phyloP scores from a whole-genome alignment of 2,329 filamentous ascomycete genomes.

The Sordariomycetes sp. region DNA sequence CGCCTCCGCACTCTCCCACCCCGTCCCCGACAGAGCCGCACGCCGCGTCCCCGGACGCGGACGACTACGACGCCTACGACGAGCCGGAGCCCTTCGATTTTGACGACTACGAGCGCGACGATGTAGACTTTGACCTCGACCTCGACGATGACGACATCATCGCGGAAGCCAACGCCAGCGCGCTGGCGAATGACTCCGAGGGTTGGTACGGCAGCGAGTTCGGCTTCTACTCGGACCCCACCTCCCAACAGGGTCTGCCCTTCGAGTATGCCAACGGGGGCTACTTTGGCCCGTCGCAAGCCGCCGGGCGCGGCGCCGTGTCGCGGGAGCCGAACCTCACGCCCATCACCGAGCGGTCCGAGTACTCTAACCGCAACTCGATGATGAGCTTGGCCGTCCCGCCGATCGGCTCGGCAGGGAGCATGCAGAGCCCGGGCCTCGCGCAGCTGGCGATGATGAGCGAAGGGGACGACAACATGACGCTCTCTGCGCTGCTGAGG shows the following conservation, averaged over 20 bases:
- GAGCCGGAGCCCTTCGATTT: slow-evolving; percentile 19
- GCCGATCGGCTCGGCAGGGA: slow-evolving; percentile 25
- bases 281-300: slow-evolving; percentile 71
- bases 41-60: slow-evolving; percentile 2
- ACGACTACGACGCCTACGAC: slow-evolving; percentile 6
- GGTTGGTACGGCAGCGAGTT: slow-evolving; percentile 96
- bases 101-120: slow-evolving; percentile 49
- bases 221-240: slow-evolving; percentile 70
- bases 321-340: slow-evolving; percentile 85
- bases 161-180: slow-evolving; percentile 88
- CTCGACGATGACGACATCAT: slow-evolving; percentile 84
- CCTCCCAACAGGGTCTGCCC: slow-evolving; percentile 24
- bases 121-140: slow-evolving; percentile 30
- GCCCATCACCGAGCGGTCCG: slow-evolving; percentile 88
- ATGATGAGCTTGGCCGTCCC: slow-evolving; percentile 61
- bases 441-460: slow-evolving; percentile 61
- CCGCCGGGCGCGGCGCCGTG: slow-evolving; percentile 60
- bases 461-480: slow-evolving; percentile 55
- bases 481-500: slow-evolving; percentile 56
- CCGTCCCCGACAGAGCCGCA: slow-evolving; percentile 8
- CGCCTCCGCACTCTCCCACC: slow-evolving; percentile 18
- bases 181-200: slow-evolving; percentile 80
- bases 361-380: slow-evolving; percentile 91
- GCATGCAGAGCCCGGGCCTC: slow-evolving; percentile 56
- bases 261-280: slow-evolving; percentile 66